Percentiles rank a stretch among this genome's conserved stretches.
phyloP scores from a whole-genome alignment of 2,329 filamentous ascomycete genomes.

The Fusarium sarcochroum region DNA sequence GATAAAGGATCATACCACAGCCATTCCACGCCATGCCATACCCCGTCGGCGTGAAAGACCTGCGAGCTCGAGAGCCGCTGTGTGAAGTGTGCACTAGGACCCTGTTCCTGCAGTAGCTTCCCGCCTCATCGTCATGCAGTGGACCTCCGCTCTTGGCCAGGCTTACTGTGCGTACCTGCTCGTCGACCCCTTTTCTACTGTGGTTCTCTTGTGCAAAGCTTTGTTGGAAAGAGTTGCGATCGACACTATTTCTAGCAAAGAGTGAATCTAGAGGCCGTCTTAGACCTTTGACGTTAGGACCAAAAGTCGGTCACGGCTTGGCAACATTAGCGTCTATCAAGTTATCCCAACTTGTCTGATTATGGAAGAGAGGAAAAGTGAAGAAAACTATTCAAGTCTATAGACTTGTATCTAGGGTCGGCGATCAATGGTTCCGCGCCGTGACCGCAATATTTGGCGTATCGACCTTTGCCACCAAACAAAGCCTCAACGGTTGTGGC shows the following conservation, averaged over 20 bases:
- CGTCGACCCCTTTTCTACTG: constrained; percentile 29
- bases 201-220: constrained; percentile 8
- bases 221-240: constrained; percentile 27
- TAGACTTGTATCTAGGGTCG: constrained; percentile 1
- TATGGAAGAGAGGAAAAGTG: background rate
- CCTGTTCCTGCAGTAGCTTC: constrained; percentile 50
- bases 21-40: constrained; percentile 34
- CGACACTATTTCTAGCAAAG: constrained; percentile 20
- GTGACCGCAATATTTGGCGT: constrained; percentile 1
- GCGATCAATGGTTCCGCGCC: constrained; percentile 4
- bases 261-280: constrained; percentile 15
- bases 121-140: constrained; percentile 47
- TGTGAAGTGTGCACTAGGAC: constrained; percentile 32
- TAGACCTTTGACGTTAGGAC: constrained; percentile 18
- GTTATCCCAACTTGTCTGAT: constrained; percentile 5
- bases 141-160: constrained; percentile 34
- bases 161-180: constrained; percentile 26
- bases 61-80: constrained; percentile 30
- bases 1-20: constrained; percentile 36
- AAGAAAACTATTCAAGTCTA: constrained; percentile 22
- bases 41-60: constrained; percentile 21
- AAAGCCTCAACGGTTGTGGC: constrained; percentile 42
- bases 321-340: constrained; percentile 23
- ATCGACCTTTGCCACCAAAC: constrained; percentile 11
- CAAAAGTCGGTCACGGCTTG: constrained; percentile 25